phyloP scores from a whole-genome alignment of 768 basidiomycete species.

The Hemileccinum impolitum region DNA sequence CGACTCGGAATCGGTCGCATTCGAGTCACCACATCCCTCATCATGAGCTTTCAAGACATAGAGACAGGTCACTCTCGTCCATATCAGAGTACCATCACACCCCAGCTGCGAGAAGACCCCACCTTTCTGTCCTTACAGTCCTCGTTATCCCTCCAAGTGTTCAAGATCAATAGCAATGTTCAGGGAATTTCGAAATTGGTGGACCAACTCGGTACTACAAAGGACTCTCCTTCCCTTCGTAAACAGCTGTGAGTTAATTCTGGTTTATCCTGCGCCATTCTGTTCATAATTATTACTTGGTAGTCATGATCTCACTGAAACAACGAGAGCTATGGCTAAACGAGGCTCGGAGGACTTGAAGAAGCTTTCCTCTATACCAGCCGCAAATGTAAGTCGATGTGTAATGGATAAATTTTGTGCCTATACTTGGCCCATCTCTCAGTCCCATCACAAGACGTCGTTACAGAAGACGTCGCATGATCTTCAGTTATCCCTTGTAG shows the following conservation, averaged over 20 bases:
- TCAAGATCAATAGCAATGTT: slow-evolving; percentile 98
- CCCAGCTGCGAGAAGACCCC: slow-evolving; percentile 58
- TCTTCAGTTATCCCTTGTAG: slow-evolving; percentile 81
- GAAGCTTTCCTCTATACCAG: slow-evolving; percentile 71
- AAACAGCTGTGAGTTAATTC: slow-evolving; percentile 70
- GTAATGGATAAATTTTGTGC: not conserved
- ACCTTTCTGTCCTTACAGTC: slow-evolving; percentile 74
- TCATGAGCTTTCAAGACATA: slow-evolving; percentile 53
- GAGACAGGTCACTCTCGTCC: slow-evolving; percentile 40
- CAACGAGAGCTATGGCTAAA: slow-evolving; percentile 93
- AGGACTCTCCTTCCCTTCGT: slow-evolving; percentile 75
- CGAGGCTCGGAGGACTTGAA: slow-evolving; percentile 92
- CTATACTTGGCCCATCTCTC: not conserved
- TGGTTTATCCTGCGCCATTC: not conserved
- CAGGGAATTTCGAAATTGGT: slow-evolving; percentile 94
- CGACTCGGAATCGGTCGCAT: not conserved
- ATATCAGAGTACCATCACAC: slow-evolving; percentile 23
- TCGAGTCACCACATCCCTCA: not conserved
- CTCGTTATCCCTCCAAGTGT: slow-evolving; percentile 86
- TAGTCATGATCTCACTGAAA: slow-evolving; percentile 92
- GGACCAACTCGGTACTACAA: slow-evolving; percentile 86
- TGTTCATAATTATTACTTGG: slow-evolving; percentile 2
- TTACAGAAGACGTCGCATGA: slow-evolving; percentile 94
- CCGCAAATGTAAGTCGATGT: slow-evolving; percentile 46
- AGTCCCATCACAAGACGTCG: slow-evolving; percentile 80